These are phyloP conservation scores for Euclidium syriacum DNA, from an alignment of 345 rosid species.

Conservation along the genomic window DNA sequence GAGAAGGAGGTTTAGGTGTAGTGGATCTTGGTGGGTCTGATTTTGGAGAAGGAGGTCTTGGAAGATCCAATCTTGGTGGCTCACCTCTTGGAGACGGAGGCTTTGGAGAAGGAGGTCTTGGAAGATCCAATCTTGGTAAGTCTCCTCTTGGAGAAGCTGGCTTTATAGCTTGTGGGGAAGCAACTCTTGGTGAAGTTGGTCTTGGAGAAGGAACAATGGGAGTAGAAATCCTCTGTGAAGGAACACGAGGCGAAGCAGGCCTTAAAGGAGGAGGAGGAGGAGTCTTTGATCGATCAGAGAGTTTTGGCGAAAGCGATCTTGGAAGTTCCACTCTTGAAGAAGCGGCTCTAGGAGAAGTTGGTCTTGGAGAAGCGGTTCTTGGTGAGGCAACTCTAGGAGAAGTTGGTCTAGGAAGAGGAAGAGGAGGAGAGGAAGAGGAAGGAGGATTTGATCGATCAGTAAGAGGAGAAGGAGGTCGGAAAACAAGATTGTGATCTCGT, in stretches of 20 bases:
- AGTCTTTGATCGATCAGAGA: conserved; percentile 18
- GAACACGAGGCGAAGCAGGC: conserved; percentile 28
- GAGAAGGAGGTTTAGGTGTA: conserved; percentile 44
- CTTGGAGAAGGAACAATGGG: conserved; percentile 42
- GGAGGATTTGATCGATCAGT: conserved; percentile 10
- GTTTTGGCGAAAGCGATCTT: conserved; percentile 42
- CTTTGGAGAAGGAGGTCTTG: conserved; percentile 15
- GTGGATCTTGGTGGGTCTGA: conserved; percentile 8
- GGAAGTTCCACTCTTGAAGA: conserved; percentile 9
- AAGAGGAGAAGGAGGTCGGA: conserved; percentile 60
- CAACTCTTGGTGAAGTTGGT: conserved; percentile 44
- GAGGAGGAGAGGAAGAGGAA: conserved; percentile 31
- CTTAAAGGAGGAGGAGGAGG: conserved; percentile 36
- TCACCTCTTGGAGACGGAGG: conserved; percentile 3
- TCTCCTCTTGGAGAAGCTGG: conserved; percentile 52
- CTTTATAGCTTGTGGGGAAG: conserved; percentile 44
- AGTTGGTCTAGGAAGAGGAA: conserved; percentile 30
- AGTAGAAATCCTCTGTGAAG: conserved; percentile 39
- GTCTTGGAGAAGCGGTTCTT: conserved; percentile 43
- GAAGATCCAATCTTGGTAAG: conserved; percentile 32
- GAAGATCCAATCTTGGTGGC: not conserved
- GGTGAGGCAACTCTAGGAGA: conserved; percentile 35
- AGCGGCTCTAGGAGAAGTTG: conserved; percentile 38
- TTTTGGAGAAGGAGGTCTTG: no score
- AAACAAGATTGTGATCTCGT: conserved; percentile 66